Base-by-base conservation (phyloP, 2,329 filamentous ascomycete species). In the Thermoascus crustaceus region DNA sequence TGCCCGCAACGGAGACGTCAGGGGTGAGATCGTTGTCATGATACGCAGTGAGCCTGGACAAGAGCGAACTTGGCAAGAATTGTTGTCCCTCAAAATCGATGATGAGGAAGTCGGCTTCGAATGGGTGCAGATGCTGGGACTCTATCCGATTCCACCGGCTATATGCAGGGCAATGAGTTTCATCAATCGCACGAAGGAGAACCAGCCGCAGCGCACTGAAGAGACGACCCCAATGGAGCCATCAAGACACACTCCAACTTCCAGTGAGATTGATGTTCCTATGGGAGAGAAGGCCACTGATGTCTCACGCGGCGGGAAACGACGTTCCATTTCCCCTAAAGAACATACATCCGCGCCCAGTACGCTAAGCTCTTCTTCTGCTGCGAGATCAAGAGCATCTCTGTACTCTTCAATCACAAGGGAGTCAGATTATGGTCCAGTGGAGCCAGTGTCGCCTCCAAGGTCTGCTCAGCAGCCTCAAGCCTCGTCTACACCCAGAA, bases 111-210 rank as follows among this genome's bases (percentile, higher is more conserved):
- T 87, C 40, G 78, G 82, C 4, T 66, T 75, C 10, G 91, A 96
- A 60, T 98, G 91, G 91, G 68, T 95, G 23, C 75, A 83, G 24
- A 85, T 95, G 61, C 66, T 96, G n/a, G 77, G 78, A n/a, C 60
- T 74, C 19, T 67, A 68, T 21, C 80, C 80, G 18, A 64, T 79
- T 21, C 78, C 78, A 14, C 78, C 78, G 25, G 64, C 66, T 24
- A 67, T 80, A 19, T 67, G 68, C 36, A 66, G 71, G 45, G 66
- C 67, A 33, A 66, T 69, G 40, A 73, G 69, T 54, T 74, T 78
- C 48, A 57, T 69, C 46, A 58, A 59, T 33, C 58, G 58, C 30
- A 57, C 57, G 19, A 66, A 64, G 40, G 50, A 60, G 22, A 50
- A 54, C 45, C 44, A 55, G 43, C 41, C 49, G 40, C 43, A 51